A percentile compares a stretch with the other conserved stretches of the same genome.
phyloP scores from a whole-genome alignment of 257 asterid genomes.

The Penstemon newberryi region DNA sequence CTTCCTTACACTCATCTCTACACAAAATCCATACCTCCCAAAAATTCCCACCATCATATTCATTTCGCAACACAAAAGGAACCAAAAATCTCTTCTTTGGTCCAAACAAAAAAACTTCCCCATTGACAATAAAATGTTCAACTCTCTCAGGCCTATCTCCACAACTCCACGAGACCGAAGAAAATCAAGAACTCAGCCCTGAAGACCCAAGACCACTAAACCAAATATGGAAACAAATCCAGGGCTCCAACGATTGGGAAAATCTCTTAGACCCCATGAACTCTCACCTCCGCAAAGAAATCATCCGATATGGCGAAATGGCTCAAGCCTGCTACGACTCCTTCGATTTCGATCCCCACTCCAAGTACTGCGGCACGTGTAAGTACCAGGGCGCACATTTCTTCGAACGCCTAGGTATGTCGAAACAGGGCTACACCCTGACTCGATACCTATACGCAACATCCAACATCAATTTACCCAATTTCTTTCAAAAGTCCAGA shows the following conservation, averaged over 20 bases:
- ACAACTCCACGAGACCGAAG: slow-evolving; percentile 26
- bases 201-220: slow-evolving; percentile 41
- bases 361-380: slow-evolving; percentile 83
- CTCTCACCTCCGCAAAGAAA: slow-evolving; percentile 57
- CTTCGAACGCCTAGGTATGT: slow-evolving; percentile 58
- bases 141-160: slow-evolving; percentile 38
- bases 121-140: slow-evolving; percentile 26
- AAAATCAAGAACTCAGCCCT: not conserved
- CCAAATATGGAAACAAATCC: slow-evolving; percentile 61
- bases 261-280: slow-evolving; percentile 66
- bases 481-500: slow-evolving; percentile 60
- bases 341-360: slow-evolving; percentile 78
- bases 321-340: slow-evolving; percentile 82
- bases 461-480: slow-evolving; percentile 71
- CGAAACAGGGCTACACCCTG: slow-evolving; percentile 54
- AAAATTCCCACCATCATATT: slow-evolving; percentile 3
- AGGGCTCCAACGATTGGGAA: slow-evolving; percentile 58
- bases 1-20: slow-evolving; percentile 38
- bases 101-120: slow-evolving; percentile 12
- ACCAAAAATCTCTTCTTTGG: slow-evolving; percentile 18
- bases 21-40: slow-evolving; percentile 17
- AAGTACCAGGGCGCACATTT: slow-evolving; percentile 51
- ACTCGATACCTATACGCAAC: slow-evolving; percentile 65
- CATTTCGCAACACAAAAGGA: slow-evolving; percentile 2
- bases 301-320: slow-evolving; percentile 71